Conservation (phyloP, 2,329 filamentous ascomycete genomes). For the Cucurbitaria berberidis region DNA sequence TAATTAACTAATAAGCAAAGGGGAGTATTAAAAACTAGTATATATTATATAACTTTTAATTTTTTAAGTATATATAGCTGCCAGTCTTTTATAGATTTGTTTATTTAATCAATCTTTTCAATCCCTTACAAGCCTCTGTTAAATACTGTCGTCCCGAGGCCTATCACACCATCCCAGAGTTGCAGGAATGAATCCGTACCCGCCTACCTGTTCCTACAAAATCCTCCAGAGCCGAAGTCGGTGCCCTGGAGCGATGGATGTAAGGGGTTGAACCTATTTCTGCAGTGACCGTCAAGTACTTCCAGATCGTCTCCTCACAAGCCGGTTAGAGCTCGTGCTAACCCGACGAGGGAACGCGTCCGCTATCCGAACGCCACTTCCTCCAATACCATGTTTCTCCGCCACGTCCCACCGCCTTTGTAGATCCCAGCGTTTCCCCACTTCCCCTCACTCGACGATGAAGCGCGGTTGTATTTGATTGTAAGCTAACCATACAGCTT, state of each 20-base stretch:
- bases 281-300: not conserved
- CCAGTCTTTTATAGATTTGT: no score
- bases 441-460: constrained; percentile 22
- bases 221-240: not conserved
- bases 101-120: no score
- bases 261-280: no score
- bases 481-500: constrained; percentile 7
- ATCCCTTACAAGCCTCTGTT: no score
- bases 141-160: not conserved
- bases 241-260: no score
- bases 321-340: not conserved
- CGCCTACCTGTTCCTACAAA: not conserved
- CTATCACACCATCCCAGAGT: not conserved
- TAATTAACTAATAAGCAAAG: no score
- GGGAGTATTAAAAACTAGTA: no score
- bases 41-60: no score
- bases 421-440: constrained; percentile 18
- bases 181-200: not conserved
- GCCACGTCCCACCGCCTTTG: constrained; percentile 4
- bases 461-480: not conserved
- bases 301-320: not conserved
- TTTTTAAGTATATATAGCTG: no score
- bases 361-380: not conserved
- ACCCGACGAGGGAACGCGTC: constrained; percentile 1
- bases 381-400: constrained; percentile 17